Conservation (phyloP, 1,284 basidiomycete genomes). For the Meripilus lineatus region DNA sequence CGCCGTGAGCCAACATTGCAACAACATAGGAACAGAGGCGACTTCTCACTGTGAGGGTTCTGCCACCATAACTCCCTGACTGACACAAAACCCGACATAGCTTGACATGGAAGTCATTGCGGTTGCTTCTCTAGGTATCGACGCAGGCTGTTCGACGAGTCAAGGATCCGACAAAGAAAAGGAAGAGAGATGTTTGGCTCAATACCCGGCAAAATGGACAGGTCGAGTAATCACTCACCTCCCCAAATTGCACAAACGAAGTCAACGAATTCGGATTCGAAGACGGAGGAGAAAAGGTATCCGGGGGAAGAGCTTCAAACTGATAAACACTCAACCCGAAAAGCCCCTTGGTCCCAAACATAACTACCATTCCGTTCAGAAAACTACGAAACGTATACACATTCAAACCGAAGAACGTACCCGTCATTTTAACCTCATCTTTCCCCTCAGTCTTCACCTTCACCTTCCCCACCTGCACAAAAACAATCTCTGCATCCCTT, state of each 20-base stretch:
- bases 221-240: no score
- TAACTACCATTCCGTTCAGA: constrained; percentile 46
- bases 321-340: no score
- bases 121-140: constrained; percentile 62
- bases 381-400: no score
- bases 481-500: constrained; percentile 45
- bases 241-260: no score
- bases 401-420: constrained; percentile 31
- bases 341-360: constrained; percentile 60
- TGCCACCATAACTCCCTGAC: constrained; percentile 56
- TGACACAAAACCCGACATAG: constrained; percentile 59
- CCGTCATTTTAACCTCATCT: constrained; percentile 43
- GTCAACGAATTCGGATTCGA: no score
- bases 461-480: constrained; percentile 53
- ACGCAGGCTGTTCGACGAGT: constrained; percentile 61
- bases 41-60: constrained; percentile 59
- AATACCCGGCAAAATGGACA: no score
- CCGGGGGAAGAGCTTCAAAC: no score
- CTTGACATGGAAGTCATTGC: constrained; percentile 54
- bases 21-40: no score
- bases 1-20: no score
- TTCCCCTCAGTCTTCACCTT: constrained; percentile 48
- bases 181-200: no score
- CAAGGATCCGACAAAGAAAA: no score
- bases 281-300: no score